Percentiles rank a stretch among this genome's conserved stretches.
phyloP scores from a whole-genome alignment of 495 filamentous ascomycete genomes.

The Neurospora pannonica region DNA sequence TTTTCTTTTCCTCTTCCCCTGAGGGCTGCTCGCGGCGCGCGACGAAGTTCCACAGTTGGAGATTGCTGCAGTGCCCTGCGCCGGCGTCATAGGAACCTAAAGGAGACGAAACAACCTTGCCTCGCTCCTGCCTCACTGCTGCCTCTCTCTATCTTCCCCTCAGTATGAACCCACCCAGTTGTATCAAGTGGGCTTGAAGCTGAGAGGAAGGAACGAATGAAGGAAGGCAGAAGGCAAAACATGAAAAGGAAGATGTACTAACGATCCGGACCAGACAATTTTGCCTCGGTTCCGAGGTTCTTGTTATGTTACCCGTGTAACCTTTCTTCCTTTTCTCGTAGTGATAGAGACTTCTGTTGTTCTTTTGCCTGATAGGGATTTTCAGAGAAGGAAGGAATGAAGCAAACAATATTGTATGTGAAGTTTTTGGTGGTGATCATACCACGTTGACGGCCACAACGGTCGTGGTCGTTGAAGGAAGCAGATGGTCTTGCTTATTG shows the following conservation, averaged over 20 bases:
- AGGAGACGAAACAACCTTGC: not conserved
- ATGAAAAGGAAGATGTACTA: not conserved
- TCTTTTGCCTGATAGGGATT: not conserved
- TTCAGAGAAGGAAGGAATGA: not conserved
- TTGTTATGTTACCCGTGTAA: not conserved
- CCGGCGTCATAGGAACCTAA: not conserved
- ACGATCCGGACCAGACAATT: not conserved
- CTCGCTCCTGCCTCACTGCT: not conserved
- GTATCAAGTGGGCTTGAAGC: not conserved
- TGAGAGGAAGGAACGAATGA: not conserved
- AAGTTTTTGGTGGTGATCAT: not conserved
- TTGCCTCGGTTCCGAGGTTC: not conserved
- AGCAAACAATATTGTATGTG: not conserved
- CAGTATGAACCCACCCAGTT: not conserved
- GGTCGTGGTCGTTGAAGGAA: not conserved
- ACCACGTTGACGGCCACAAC: not conserved
- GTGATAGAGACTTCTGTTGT: not conserved
- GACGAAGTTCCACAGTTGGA: not conserved
- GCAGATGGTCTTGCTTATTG: not conserved
- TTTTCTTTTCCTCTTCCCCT: not conserved
- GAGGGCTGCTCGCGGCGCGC: not conserved
- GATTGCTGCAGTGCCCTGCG: not conserved
- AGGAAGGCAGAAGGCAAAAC: not conserved
- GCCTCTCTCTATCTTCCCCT: not conserved
- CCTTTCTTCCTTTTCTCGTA: not conserved